Base-by-base conservation (phyloP, 805 yeast species). In the Cyberlindnera suaveolens region DNA sequence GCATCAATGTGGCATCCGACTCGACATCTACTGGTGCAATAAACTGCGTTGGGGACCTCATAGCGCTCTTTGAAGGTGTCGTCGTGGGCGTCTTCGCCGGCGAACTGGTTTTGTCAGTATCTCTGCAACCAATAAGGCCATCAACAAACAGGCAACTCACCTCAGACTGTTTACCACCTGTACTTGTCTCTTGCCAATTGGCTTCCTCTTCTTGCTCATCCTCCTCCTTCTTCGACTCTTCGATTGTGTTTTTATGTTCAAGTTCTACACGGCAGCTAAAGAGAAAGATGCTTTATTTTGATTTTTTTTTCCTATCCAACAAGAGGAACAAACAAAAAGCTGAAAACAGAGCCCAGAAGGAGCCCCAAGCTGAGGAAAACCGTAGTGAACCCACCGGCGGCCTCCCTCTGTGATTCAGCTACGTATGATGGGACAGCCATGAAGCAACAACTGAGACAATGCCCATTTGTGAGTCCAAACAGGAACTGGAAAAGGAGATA, bases 361-460 rank as follows among this genome's bases (percentile, higher is more conserved):
- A 91, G 71, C 0, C 96, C 96, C 10, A 79, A 57, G 43, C 90
- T 80, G 40, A 90, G 74, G 51, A 87, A 79, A 18, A 90, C 78
- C 1, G 88, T 80, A 36, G 96, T 82, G 59, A 90, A 85, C 3
- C 97, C 97, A 36, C 96, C 96, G 1, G 98, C 96, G 1, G 96
- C 96, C 46, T 86, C 87, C 59, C 79, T 80, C 55, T 87, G 91
- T 17, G 73, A 72, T 30, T 79, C 86, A 1, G 72, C 70, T 29
- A 77, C 82, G 44, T 70, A 73, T 15, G 71, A 67, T 0, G 85
- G 81, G 3, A 88, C 84, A 38, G 72, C 73, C 84, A 87, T 85
- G 64, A 91, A 87, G 44, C 87, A 75, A 23, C 87, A 75, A 6
- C 95, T 82, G 41, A 85, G 74, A 26, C 85, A 68, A 53, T 89